Conservation (phyloP, 768 basidiomycete species). For the Boletus vermiculosoides region DNA sequence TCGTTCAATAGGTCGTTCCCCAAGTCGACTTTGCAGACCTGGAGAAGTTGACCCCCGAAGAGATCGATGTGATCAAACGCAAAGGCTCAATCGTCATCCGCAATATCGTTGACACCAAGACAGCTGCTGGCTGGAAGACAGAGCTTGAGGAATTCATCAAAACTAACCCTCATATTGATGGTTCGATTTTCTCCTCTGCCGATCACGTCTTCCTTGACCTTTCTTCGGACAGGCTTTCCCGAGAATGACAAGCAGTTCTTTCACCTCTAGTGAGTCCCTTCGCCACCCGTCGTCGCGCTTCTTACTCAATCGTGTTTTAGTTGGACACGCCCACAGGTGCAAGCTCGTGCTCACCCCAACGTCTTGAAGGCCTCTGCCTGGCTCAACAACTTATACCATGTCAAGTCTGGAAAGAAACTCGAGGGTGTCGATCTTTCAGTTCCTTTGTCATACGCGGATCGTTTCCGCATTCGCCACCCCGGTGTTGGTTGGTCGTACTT, state of each 20-base stretch:
- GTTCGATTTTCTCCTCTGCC: slow-evolving; percentile 26
- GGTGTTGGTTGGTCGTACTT: slow-evolving; percentile 55
- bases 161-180: slow-evolving; percentile 55
- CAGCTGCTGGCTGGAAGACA: slow-evolving; percentile 58
- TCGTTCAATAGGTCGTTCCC: slow-evolving; percentile 50
- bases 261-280: slow-evolving; percentile 57
- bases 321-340: slow-evolving; percentile 57
- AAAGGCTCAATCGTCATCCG: slow-evolving; percentile 61
- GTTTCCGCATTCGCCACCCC: slow-evolving; percentile 71
- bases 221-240: slow-evolving; percentile 44
- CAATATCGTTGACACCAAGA: slow-evolving; percentile 55
- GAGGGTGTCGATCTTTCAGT: slow-evolving; percentile 60
- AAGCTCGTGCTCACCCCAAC: slow-evolving; percentile 67
- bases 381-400: slow-evolving; percentile 65
- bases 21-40: slow-evolving; percentile 60
- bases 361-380: slow-evolving; percentile 54
- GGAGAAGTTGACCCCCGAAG: slow-evolving; percentile 42
- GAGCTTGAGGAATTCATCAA: slow-evolving; percentile 55
- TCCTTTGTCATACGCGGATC: slow-evolving; percentile 69
- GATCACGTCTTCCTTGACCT: neutral
- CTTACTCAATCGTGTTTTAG: slow-evolving; percentile 20
- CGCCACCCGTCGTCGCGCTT: neutral
- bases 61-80: slow-evolving; percentile 49
- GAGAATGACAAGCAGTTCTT: slow-evolving; percentile 68
- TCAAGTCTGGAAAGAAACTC: slow-evolving; percentile 34